Percentiles rank a stretch among this genome's conserved stretches.
These are phyloP conservation scores for Lignosus rhinocerotis DNA, from an alignment of 1,284 basidiomycete species.

Conservation along the genomic window DNA sequence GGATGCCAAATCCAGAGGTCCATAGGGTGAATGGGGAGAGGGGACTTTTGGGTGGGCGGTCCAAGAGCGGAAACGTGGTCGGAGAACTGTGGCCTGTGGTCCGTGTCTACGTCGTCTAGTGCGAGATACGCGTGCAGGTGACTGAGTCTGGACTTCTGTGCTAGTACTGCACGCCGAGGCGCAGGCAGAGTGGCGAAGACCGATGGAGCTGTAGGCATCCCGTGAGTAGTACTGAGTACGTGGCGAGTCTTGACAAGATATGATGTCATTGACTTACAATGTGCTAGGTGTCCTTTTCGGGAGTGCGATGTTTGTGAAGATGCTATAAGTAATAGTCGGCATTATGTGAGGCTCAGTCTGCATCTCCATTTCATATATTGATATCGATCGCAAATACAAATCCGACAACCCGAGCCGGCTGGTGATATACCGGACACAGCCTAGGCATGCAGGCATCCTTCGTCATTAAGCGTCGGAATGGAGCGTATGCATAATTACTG, in stretches of 20 bases:
- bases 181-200: conserved; percentile 2
- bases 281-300: conserved; percentile 9
- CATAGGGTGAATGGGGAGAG: conserved; percentile 15
- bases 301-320: conserved; percentile 7
- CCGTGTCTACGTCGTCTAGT: conserved; percentile 18
- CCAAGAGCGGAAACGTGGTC: neutral
- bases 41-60: conserved; percentile 17
- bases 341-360: neutral
- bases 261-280: conserved; percentile 3
- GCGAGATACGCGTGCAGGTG: conserved; percentile 22
- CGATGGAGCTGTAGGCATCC: conserved; percentile 10
- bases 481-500: conserved; percentile 1
- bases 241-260: neutral
- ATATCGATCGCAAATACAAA: neutral
- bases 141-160: conserved; percentile 11
- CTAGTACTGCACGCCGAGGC: conserved; percentile 1
- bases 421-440: neutral
- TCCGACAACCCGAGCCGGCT: neutral
- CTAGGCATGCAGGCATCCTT: neutral
- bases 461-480: conserved; percentile 3
- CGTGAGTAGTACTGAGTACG: conserved; percentile 10
- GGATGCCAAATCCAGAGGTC: conserved; percentile 7
- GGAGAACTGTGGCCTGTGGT: conserved; percentile 16
- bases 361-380: neutral
- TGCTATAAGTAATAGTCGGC: neutral